Conservation (phyloP, 306 rosid species). For the Gastrolobium villosum region DNA sequence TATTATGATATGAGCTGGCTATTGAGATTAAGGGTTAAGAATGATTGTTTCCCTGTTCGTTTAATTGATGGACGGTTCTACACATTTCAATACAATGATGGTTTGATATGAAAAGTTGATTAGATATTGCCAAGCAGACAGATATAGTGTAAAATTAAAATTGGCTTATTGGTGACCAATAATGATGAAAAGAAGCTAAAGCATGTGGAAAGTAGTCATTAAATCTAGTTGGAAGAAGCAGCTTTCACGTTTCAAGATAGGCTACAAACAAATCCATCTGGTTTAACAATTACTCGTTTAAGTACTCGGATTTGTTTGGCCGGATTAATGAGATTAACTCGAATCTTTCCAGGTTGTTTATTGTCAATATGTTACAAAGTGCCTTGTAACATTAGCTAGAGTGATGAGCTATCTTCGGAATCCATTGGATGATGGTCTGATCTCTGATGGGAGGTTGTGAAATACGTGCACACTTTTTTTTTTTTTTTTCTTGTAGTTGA, state of each 20-base stretch:
- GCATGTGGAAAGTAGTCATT: neutral
- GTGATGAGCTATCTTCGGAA: slow-evolving; percentile 60
- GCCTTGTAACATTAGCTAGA: slow-evolving; percentile 61
- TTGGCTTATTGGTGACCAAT: slow-evolving; percentile 7
- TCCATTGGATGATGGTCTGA: slow-evolving; percentile 44
- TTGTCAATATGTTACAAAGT: slow-evolving; percentile 53
- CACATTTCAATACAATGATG: neutral
- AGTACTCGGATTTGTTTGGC: slow-evolving; percentile 4
- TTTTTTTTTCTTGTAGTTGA: neutral
- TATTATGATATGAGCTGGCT: slow-evolving; percentile 13
- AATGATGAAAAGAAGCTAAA: slow-evolving; percentile 19
- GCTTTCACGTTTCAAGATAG: neutral
- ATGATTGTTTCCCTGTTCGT: neutral
- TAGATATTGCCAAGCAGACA: neutral
- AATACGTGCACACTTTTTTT: neutral
- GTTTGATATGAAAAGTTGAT: slow-evolving; percentile 5
- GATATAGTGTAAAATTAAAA: neutral
- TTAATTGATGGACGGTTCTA: slow-evolving; percentile 28
- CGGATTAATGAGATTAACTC: slow-evolving; percentile 26
- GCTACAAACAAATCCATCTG: slow-evolving; percentile 1
- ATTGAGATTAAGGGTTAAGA: slow-evolving; percentile 16
- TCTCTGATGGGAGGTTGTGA: neutral
- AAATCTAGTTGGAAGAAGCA: neutral
- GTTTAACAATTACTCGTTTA: neutral
- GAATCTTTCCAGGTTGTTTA: slow-evolving; percentile 54